phyloP scores from a whole-genome alignment of 108 stramenopile species.

The Skeletonema grethae region DNA sequence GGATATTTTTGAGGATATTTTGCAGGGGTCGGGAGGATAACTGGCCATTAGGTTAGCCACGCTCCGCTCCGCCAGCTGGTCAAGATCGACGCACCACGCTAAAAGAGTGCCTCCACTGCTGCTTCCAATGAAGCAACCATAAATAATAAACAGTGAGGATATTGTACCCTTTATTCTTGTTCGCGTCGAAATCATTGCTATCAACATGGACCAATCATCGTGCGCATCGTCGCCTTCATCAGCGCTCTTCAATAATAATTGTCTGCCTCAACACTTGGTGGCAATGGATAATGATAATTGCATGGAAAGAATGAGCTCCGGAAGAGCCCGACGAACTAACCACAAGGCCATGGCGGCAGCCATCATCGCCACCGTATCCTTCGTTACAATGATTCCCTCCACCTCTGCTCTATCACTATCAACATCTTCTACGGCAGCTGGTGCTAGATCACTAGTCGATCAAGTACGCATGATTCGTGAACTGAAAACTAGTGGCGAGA shows the following conservation, averaged over 20 bases:
- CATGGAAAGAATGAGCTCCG: background rate
- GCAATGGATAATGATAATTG: background rate
- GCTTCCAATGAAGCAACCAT: background rate
- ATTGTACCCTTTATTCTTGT: too few relatives aligned
- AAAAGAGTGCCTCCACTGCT: background rate
- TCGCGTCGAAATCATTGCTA: background rate
- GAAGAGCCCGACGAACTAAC: background rate
- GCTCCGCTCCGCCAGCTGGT: background rate
- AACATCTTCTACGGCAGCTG: background rate
- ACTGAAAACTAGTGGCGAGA: background rate
- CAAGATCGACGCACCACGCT: background rate
- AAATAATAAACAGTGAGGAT: too few relatives aligned
- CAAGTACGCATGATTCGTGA: background rate
- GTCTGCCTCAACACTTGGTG: background rate
- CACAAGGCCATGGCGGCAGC: background rate
- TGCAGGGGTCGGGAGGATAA: too few relatives aligned
- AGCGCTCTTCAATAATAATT: background rate
- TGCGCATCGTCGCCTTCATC: background rate
- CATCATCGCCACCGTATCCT: background rate
- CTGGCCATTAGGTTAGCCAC: too few relatives aligned
- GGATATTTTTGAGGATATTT: too few relatives aligned
- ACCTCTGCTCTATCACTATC: background rate
- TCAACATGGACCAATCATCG: constrained; percentile 1
- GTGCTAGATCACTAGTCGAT: constrained; percentile 4
- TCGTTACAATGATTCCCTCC: background rate